Percentiles rank a stretch among this genome's conserved stretches.
Evolutionary conservation across 768 basidiomycete genomes (phyloP).

Genomic region (Tephrocybe sp.): DNA sequence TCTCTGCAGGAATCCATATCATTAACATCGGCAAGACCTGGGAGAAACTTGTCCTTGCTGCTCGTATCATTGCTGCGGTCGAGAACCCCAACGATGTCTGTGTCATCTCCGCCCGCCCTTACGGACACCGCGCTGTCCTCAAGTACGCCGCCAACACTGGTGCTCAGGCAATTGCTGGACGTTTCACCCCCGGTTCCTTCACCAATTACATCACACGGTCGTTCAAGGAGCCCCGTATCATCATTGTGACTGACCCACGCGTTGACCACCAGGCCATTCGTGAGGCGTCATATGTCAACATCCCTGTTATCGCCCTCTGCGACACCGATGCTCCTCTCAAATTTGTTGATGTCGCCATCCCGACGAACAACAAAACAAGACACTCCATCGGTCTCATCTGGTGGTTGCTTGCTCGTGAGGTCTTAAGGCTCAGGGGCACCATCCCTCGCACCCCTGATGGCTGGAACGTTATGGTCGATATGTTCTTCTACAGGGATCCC

Average conservation of each 20-base stretch:
- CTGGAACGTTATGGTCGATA: conserved; percentile 98
- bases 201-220: conserved; percentile 99
- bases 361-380: conserved; percentile 98
- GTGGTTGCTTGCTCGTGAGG: conserved; percentile 97
- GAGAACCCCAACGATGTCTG: conserved; percentile 98
- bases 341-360: conserved; percentile 98
- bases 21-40: conserved; percentile 99
- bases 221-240: conserved; percentile 99
- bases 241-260: conserved; percentile 97
- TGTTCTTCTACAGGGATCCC: conserved; percentile 99
- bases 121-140: conserved; percentile 98
- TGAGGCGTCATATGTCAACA: conserved; percentile 99
- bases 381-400: conserved; percentile 96
- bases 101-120: conserved; percentile 97
- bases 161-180: conserved; percentile 97
- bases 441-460: conserved; percentile 88
- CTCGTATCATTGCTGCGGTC: conserved; percentile 94
- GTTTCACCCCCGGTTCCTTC: conserved; percentile 98
- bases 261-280: conserved; percentile 99
- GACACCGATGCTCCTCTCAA: conserved; percentile 97
- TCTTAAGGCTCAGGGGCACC: conserved; percentile 91
- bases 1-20: conserved; percentile 81
- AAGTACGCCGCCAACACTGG: conserved; percentile 98
- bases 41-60: conserved; percentile 98
- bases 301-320: conserved; percentile 98